Evolutionary conservation across 805 yeast genomes (phyloP).

Genomic region (Metschnikowia lachancei): DNA sequence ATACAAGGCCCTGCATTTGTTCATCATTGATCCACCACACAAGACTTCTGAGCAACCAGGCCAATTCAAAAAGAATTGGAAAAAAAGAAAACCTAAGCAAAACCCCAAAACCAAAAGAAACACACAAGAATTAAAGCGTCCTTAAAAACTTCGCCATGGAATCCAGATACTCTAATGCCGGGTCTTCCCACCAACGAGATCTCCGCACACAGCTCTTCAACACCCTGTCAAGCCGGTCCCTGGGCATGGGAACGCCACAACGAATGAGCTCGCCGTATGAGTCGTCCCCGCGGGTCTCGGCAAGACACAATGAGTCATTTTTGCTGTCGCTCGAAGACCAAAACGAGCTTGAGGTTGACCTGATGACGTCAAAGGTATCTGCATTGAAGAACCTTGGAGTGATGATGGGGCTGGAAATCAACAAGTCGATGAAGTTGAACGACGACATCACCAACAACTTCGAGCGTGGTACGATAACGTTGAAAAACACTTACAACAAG

Average conservation of each 20-base stretch:
- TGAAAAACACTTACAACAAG: constrained; percentile 41
- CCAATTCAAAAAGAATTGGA: too few species aligned
- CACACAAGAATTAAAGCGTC: not conserved
- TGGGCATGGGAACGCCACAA: constrained; percentile 19
- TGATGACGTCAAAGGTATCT: constrained; percentile 41
- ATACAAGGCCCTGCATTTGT: too few species aligned
- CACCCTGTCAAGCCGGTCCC: constrained; percentile 21
- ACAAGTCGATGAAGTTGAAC: constrained; percentile 38
- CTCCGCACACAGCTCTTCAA: constrained; percentile 41
- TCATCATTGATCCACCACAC: too few species aligned
- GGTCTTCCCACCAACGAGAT: constrained; percentile 41
- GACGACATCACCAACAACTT: constrained; percentile 41
- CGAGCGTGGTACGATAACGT: constrained; percentile 39
- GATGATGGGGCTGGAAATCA: constrained; percentile 44
- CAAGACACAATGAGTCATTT: constrained; percentile 42
- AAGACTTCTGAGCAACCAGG: too few species aligned
- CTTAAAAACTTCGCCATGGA: constrained; percentile 11
- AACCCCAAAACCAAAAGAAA: not conserved
- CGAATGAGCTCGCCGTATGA: constrained; percentile 43
- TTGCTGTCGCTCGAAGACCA: constrained; percentile 44
- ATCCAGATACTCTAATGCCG: constrained; percentile 19
- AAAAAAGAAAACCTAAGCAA: not conserved
- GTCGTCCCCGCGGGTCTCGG: constrained; percentile 23
- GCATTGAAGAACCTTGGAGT: constrained; percentile 42
- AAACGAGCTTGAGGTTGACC: constrained; percentile 41